Percentiles rank a stretch among this genome's conserved stretches.
Evolutionary conservation across 768 basidiomycete species (phyloP).

Genomic region (Lentinula detonsa): DNA sequence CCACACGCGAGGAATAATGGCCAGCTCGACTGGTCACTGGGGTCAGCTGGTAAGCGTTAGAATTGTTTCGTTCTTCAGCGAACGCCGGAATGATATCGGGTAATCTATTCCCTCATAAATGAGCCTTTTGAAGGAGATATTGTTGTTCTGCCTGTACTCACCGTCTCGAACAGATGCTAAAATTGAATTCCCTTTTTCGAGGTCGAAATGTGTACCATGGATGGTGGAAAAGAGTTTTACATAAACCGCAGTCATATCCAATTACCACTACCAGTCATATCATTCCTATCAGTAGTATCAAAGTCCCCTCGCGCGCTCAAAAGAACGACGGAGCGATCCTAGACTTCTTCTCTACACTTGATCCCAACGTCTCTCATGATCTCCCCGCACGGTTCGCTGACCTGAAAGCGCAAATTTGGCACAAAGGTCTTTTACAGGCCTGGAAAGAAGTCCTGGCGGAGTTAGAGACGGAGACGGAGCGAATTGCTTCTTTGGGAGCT

Average conservation of each 20-base stretch:
- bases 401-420: constrained; percentile 52
- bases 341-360: background rate
- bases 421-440: constrained; percentile 35
- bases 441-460: constrained; percentile 53
- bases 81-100: too few species aligned
- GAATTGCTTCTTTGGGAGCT: constrained; percentile 41
- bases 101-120: too few species aligned
- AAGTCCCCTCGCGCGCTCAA: background rate
- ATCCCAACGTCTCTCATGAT: background rate
- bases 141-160: too few species aligned
- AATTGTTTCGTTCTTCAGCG: too few species aligned
- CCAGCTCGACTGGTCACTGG: too few species aligned
- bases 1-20: too few species aligned
- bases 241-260: background rate
- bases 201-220: too few species aligned
- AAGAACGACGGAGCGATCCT: background rate
- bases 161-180: too few species aligned
- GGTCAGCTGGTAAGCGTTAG: too few species aligned
- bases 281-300: background rate
- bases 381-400: constrained; percentile 54
- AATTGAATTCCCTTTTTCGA: too few species aligned
- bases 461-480: constrained; percentile 37
- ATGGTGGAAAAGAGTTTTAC: background rate
- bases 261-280: background rate
- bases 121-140: too few species aligned